Conservation (phyloP, 192 early-diverging fungal species). For the Linnemannia exigua region DNA sequence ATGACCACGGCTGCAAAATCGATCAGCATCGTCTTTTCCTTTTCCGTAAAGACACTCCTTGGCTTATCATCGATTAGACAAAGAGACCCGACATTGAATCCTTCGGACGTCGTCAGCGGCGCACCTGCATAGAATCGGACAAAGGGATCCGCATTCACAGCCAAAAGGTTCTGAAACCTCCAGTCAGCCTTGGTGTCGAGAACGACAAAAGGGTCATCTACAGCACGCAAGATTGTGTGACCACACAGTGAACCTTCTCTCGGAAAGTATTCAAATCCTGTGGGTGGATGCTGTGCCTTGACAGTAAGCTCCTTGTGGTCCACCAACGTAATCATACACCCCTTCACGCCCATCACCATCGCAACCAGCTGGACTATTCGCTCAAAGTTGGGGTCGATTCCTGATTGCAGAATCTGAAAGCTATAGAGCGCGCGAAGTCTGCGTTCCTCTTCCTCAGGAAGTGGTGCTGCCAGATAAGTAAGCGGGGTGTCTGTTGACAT, state of each 20-base stretch:
- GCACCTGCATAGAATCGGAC: conserved; percentile 66
- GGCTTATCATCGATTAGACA: conserved; percentile 61
- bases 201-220: conserved; percentile 56
- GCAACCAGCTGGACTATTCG: conserved; percentile 49
- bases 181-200: conserved; percentile 59
- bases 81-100: conserved; percentile 61
- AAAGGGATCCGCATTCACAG: conserved; percentile 41
- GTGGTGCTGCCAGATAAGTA: conserved; percentile 28
- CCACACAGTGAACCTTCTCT: conserved; percentile 48
- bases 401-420: conserved; percentile 49
- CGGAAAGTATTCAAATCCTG: not conserved
- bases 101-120: conserved; percentile 58
- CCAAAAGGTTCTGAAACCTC: conserved; percentile 61
- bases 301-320: conserved; percentile 17
- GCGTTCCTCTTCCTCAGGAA: conserved; percentile 35
- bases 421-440: conserved; percentile 52
- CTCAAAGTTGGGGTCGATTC: conserved; percentile 52
- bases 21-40: conserved; percentile 40
- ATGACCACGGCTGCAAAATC: conserved; percentile 63
- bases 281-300: conserved; percentile 28
- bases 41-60: conserved; percentile 39
- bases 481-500: not conserved
- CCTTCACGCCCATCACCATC: conserved; percentile 36
- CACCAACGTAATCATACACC: conserved; percentile 44
- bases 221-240: conserved; percentile 46